These are phyloP conservation scores for Symmetrospora coprosmae DNA, from an alignment of 768 basidiomycete genomes.

Conservation along the genomic window DNA sequence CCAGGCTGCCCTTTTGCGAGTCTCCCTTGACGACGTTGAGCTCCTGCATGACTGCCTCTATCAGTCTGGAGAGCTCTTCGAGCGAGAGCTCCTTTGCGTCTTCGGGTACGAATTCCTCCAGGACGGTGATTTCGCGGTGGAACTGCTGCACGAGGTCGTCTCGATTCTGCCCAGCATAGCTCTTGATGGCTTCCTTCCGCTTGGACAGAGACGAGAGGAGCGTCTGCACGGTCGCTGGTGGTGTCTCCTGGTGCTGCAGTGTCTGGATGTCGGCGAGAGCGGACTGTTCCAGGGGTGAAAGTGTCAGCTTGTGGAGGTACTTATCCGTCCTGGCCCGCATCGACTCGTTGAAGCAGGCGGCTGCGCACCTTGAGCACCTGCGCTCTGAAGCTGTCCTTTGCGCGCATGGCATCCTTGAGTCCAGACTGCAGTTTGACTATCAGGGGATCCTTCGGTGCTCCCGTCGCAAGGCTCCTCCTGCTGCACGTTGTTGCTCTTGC, in stretches of 20 bases:
- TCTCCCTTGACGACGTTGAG: neutral
- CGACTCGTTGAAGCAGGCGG: too few species aligned
- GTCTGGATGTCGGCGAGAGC: slow-evolving; percentile 14
- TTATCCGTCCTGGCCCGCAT: too few species aligned
- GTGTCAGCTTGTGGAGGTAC: too few species aligned
- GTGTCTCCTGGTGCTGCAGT: slow-evolving; percentile 17
- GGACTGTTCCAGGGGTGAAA: neutral
- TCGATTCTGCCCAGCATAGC: neutral
- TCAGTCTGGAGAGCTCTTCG: neutral
- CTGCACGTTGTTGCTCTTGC: too few species aligned
- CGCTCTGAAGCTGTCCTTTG: neutral
- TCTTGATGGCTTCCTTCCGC: slow-evolving; percentile 13
- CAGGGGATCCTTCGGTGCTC: neutral
- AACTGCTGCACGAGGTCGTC: slow-evolving; percentile 1
- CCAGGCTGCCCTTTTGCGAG: neutral
- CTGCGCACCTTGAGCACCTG: slow-evolving; percentile 15
- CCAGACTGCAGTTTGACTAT: neutral
- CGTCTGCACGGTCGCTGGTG: slow-evolving; percentile 8
- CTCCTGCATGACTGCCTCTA: slow-evolving; percentile 3
- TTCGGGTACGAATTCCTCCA: slow-evolving; percentile 15
- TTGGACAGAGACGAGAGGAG: neutral
- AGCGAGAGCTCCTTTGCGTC: slow-evolving; percentile 3
- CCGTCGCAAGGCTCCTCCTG: too few species aligned
- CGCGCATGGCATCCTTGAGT: slow-evolving; percentile 11
- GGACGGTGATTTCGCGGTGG: neutral